These are phyloP conservation scores for Trametes hirsuta DNA, from an alignment of 1,284 basidiomycete genomes.

Conservation along the genomic window DNA sequence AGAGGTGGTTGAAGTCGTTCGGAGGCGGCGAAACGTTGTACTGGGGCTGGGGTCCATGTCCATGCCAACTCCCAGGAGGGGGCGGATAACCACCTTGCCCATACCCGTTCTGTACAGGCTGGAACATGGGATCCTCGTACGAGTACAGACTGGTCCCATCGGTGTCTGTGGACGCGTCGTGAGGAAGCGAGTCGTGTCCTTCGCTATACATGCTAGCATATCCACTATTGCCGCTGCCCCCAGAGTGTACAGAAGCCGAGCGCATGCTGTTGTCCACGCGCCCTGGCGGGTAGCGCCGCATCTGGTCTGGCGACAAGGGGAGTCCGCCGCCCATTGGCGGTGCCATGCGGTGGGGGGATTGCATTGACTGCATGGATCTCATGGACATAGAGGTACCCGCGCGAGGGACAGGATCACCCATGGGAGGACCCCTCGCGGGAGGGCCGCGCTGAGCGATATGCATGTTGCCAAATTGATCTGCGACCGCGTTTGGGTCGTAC, in stretches of 20 bases:
- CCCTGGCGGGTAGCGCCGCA: conserved; percentile 27
- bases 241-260: conserved; percentile 34
- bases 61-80: conserved; percentile 37
- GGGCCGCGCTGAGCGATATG: conserved; percentile 44
- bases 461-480: conserved; percentile 53
- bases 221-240: conserved; percentile 30
- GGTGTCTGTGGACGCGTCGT: conserved; percentile 28
- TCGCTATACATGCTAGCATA: conserved; percentile 32
- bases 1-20: conserved; percentile 56
- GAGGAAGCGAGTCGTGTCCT: conserved; percentile 26
- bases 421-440: conserved; percentile 23
- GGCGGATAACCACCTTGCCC: conserved; percentile 31
- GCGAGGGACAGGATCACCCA: conserved; percentile 39
- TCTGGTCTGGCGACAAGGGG: conserved; percentile 28
- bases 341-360: conserved; percentile 33
- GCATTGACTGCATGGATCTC: conserved; percentile 37
- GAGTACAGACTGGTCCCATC: conserved; percentile 40
- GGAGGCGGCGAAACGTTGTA: conserved; percentile 32
- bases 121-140: conserved; percentile 36
- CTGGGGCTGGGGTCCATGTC: conserved; percentile 40
- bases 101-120: conserved; percentile 20
- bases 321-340: conserved; percentile 25
- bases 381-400: conserved; percentile 58
- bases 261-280: conserved; percentile 23
- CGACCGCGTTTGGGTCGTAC: conserved; percentile 47